Conservation (phyloP, 1,139 yeast genomes). For the Sugiyamaella paludigena region DNA sequence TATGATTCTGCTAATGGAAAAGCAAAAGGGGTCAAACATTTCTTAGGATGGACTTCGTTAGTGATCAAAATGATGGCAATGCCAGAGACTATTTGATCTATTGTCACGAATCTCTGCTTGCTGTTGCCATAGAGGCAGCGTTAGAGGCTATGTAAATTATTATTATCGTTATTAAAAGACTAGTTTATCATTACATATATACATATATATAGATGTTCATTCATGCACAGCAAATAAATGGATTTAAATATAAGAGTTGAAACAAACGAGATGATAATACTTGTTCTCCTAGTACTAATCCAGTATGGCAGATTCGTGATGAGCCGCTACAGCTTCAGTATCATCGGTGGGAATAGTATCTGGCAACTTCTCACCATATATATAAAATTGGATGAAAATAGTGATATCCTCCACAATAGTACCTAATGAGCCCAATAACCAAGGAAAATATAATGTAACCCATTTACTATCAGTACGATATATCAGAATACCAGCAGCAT, state of each 20-base stretch:
- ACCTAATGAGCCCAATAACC: conserved; percentile 75
- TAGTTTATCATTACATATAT: not conserved
- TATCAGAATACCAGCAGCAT: conserved; percentile 69
- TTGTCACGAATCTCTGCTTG: not conserved
- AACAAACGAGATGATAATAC: not conserved
- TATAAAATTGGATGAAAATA: conserved; percentile 63
- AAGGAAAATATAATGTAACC: conserved; percentile 60
- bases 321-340: conserved; percentile 2
- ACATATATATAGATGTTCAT: not conserved
- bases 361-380: conserved; percentile 38
- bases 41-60: conserved; percentile 91
- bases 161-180: too few species aligned
- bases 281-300: conserved; percentile 5
- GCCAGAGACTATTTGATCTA: conserved; percentile 47
- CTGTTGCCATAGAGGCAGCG: not conserved
- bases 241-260: not conserved
- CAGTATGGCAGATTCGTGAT: conserved; percentile 18
- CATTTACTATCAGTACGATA: conserved; percentile 62
- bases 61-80: conserved; percentile 77
- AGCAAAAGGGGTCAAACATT: conserved; percentile 82
- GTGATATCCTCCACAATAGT: conserved; percentile 65
- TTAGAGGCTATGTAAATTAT: too few species aligned
- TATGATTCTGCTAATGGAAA: conserved; percentile 74
- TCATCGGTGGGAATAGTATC: too few species aligned
- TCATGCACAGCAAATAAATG: not conserved